Conservation (phyloP, 176 grass and related monocot species). For the Oropetium thomaeum region DNA sequence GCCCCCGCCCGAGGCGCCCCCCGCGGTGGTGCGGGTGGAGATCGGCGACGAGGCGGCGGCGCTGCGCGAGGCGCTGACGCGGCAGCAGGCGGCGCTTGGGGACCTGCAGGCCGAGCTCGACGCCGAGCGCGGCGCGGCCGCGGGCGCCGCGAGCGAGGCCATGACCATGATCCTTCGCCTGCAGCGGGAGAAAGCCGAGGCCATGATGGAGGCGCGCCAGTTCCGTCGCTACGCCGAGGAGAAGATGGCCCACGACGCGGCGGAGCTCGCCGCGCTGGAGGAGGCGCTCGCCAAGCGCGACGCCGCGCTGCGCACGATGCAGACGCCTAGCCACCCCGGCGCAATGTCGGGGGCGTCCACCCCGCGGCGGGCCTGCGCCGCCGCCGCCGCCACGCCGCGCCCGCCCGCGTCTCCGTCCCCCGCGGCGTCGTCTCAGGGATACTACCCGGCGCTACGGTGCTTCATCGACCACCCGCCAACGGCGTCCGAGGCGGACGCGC, state of each 20-base stretch:
- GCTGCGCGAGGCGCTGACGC: conserved; percentile 40
- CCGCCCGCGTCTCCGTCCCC: conserved; percentile 12
- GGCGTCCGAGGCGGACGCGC: conserved; percentile 30
- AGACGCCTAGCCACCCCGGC: background rate
- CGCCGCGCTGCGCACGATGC: background rate
- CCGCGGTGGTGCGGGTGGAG: conserved; percentile 45
- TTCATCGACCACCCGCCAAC: conserved; percentile 45
- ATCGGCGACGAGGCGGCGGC: conserved; percentile 46
- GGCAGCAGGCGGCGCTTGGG: conserved; percentile 37
- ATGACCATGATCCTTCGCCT: conserved; percentile 85
- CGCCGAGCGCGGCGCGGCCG: conserved; percentile 61
- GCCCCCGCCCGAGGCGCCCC: conserved; percentile 27
- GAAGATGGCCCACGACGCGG: conserved; percentile 65
- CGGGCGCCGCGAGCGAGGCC: conserved; percentile 61
- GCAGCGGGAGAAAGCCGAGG: conserved; percentile 82
- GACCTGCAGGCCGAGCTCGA: conserved; percentile 61
- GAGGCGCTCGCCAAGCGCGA: conserved; percentile 56
- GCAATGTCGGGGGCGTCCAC: conserved; percentile 36
- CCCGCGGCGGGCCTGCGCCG: background rate
- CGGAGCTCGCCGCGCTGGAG: conserved; percentile 58
- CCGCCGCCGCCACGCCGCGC: conserved; percentile 19
- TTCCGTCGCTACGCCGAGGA: conserved; percentile 71
- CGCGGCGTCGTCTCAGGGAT: background rate
- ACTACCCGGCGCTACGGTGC: conserved; percentile 48
- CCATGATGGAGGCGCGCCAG: conserved; percentile 79